Conservation (phyloP, 768 basidiomycete species). For the Steccherinum ochraceum region DNA sequence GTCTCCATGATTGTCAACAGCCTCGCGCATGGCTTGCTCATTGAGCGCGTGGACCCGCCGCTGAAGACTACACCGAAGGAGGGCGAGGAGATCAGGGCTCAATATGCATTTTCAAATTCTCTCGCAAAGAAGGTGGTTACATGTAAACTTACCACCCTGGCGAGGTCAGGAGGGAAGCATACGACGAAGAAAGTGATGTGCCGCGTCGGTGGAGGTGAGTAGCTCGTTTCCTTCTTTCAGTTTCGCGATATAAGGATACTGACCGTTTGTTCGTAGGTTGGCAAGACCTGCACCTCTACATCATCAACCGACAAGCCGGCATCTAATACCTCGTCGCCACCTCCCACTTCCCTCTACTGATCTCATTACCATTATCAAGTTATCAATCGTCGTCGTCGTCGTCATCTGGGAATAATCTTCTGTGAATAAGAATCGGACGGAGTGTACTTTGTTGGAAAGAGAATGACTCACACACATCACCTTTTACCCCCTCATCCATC, state of each 20-base stretch:
- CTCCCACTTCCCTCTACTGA: background rate
- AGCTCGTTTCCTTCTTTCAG: background rate
- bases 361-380: background rate
- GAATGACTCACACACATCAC: background rate
- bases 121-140: slow-evolving; percentile 70
- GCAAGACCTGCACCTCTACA: slow-evolving; percentile 13
- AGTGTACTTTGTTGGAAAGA: background rate
- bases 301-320: slow-evolving; percentile 9
- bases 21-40: slow-evolving; percentile 66
- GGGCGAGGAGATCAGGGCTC: slow-evolving; percentile 76
- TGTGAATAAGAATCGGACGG: background rate
- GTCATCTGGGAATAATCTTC: background rate
- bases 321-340: slow-evolving; percentile 1
- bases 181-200: slow-evolving; percentile 83
- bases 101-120: slow-evolving; percentile 75
- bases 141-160: slow-evolving; percentile 74
- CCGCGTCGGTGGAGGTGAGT: slow-evolving; percentile 79
- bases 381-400: background rate
- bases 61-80: slow-evolving; percentile 57
- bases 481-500: background rate
- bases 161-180: slow-evolving; percentile 40
- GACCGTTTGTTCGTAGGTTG: slow-evolving; percentile 1
- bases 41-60: slow-evolving; percentile 79
- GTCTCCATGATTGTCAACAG: slow-evolving; percentile 72
- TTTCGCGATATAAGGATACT: background rate